These are phyloP conservation scores for Fraxinus ornus DNA, from an alignment of 305 asterid genomes.

Conservation along the genomic window DNA sequence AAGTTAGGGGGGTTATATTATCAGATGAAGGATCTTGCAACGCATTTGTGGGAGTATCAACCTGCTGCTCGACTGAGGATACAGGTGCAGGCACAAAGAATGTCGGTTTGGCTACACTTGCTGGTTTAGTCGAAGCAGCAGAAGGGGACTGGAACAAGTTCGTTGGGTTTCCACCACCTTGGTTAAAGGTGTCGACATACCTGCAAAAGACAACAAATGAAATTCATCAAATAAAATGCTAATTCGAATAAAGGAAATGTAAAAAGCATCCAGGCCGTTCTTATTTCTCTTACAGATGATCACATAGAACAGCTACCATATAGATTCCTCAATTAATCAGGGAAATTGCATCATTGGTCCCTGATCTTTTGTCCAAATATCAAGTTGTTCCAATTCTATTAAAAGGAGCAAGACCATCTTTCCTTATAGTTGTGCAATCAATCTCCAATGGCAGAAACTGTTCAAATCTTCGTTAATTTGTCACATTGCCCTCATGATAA, in stretches of 20 bases:
- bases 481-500: neutral
- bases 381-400: neutral
- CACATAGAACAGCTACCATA: neutral
- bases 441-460: neutral
- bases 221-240: neutral
- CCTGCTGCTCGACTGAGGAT: constrained; percentile 44
- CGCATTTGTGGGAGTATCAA: constrained; percentile 27
- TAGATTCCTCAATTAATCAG: neutral
- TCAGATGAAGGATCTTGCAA: constrained; percentile 29
- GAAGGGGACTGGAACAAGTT: constrained; percentile 67
- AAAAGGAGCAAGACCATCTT: neutral
- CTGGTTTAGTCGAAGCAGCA: constrained; percentile 52
- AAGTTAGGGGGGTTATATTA: constrained; percentile 36
- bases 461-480: neutral
- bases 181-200: constrained; percentile 89
- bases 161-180: constrained; percentile 65
- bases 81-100: constrained; percentile 75
- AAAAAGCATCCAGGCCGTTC: neutral
- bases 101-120: constrained; percentile 47
- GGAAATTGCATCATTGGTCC: neutral
- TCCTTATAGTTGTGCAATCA: neutral
- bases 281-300: neutral
- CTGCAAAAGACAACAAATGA: constrained; percentile 39
- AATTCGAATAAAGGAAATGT: neutral
- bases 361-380: neutral